phyloP scores from a whole-genome alignment of 345 rosid species.

The Syzygium grande region DNA sequence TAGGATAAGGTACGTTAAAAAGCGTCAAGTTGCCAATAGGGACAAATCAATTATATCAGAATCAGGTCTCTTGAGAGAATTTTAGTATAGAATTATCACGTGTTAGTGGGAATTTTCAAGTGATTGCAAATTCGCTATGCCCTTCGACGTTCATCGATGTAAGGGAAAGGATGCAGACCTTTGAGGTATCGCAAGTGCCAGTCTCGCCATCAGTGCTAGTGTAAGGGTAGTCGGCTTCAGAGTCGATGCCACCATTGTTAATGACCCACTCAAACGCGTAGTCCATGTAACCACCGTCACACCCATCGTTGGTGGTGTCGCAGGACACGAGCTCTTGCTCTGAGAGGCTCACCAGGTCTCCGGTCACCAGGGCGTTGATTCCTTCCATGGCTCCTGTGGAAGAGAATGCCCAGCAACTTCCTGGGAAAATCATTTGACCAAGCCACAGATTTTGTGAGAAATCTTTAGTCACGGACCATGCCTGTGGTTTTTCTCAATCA shows the following conservation, averaged over 20 bases:
- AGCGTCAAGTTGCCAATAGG: neutral
- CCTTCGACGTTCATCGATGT: neutral
- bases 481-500: neutral
- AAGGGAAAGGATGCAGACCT: slow-evolving; percentile 20
- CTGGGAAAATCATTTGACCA: slow-evolving; percentile 12
- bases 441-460: neutral
- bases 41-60: neutral
- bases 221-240: slow-evolving; percentile 52
- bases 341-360: slow-evolving; percentile 55
- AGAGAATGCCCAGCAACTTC: slow-evolving; percentile 80
- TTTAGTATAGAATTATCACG: neutral
- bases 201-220: slow-evolving; percentile 21
- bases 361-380: slow-evolving; percentile 45
- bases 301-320: slow-evolving; percentile 48
- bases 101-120: neutral
- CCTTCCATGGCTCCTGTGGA: slow-evolving; percentile 68
- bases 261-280: slow-evolving; percentile 74
- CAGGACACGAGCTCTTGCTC: slow-evolving; percentile 72
- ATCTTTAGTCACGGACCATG: neutral
- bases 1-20: neutral
- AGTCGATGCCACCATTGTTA: slow-evolving; percentile 59
- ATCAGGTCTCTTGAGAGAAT: neutral
- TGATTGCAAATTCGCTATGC: neutral
- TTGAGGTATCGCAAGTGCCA: slow-evolving; percentile 48
- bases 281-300: slow-evolving; percentile 77